phyloP scores from a whole-genome alignment of 208 protist genomes.

The Lotmaria passim region DNA sequence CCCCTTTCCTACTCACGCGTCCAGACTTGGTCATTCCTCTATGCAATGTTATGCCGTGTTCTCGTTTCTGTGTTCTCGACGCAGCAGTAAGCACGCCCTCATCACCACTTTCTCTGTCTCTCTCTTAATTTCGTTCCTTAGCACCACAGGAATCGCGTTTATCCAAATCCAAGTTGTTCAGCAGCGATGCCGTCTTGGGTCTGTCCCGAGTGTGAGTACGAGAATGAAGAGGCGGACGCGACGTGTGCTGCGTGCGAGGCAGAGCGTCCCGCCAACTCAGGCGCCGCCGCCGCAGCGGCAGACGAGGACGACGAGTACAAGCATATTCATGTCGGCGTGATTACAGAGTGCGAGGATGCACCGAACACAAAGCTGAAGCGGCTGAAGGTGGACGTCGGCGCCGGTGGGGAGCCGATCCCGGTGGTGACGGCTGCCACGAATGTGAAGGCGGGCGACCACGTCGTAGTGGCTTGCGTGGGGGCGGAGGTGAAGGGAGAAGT shows the following conservation, averaged over 20 bases:
- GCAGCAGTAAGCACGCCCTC: too few relatives aligned
- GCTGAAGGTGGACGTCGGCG: conserved; percentile 75
- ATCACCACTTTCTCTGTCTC: background rate
- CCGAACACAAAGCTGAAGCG: conserved; percentile 66
- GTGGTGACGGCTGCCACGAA: conserved; percentile 85
- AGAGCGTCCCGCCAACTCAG: conserved; percentile 32
- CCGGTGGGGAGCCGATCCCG: conserved; percentile 37
- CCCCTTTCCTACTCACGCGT: too few relatives aligned
- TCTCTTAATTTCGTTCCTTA: background rate
- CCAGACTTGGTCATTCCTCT: too few relatives aligned
- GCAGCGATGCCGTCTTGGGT: conserved; percentile 43
- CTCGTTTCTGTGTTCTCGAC: too few relatives aligned
- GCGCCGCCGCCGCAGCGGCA: conserved; percentile 9
- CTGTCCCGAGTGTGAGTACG: conserved; percentile 65
- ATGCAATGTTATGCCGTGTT: too few relatives aligned
- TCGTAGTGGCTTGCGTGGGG: conserved; percentile 75
- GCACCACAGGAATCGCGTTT: too few relatives aligned
- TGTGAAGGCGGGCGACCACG: conserved; percentile 51
- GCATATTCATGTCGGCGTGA: conserved; percentile 59
- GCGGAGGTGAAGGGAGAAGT: conserved; percentile 57
- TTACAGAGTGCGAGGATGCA: conserved; percentile 59
- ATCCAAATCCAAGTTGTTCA: too few relatives aligned
- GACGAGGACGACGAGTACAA: conserved; percentile 52
- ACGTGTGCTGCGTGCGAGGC: conserved; percentile 64
- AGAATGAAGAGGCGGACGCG: conserved; percentile 48